Evolutionary conservation across 257 asterid genomes (phyloP).

Genomic region (Solanum dulcamara): DNA sequence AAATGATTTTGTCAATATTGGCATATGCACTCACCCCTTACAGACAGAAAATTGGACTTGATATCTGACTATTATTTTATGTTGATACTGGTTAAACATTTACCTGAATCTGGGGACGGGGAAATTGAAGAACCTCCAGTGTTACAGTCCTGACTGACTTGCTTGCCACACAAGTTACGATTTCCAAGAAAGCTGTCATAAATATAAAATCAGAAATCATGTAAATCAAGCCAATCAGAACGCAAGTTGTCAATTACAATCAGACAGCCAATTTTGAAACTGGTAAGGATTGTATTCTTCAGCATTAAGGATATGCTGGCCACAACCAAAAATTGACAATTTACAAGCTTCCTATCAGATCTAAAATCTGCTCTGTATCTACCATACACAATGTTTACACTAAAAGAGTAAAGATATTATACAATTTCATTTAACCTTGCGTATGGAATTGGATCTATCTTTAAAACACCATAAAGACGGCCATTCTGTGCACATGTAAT

Average conservation of each 20-base stretch:
- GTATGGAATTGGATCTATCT: no score
- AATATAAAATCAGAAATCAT: constrained; percentile 6
- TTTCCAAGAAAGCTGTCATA: constrained; percentile 74
- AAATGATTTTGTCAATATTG: not conserved
- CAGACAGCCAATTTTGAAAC: no score
- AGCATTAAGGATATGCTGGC: no score
- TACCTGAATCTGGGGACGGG: constrained; percentile 45
- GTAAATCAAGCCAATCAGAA: not conserved
- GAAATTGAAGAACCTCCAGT: constrained; percentile 34
- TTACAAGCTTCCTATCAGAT: no score
- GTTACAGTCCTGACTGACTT: constrained; percentile 45
- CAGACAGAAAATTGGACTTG: not conserved
- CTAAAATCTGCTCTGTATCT: no score
- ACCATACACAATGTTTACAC: no score
- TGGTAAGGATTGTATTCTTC: no score
- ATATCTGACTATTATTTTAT: not conserved
- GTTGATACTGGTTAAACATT: not conserved
- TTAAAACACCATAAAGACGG: no score
- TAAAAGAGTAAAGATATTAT: no score
- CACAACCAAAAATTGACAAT: no score
- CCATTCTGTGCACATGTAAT: not conserved
- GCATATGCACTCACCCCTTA: not conserved
- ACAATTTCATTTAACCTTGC: no score
- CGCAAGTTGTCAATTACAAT: not conserved
- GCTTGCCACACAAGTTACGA: constrained; percentile 85